These are phyloP conservation scores for Gastrolobium bilobum DNA, from an alignment of 306 rosid genomes.

Conservation along the genomic window DNA sequence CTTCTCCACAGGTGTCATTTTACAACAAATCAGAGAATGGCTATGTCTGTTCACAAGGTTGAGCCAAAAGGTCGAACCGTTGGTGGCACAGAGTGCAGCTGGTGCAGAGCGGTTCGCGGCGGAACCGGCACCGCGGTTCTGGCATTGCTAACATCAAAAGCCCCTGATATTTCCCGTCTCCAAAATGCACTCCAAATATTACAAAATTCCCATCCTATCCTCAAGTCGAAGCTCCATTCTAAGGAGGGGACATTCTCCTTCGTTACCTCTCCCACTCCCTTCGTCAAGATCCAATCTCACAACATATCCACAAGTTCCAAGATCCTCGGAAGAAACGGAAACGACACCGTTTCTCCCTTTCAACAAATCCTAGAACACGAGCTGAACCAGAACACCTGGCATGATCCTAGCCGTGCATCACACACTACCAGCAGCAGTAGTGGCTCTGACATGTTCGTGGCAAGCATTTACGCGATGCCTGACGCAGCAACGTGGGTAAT, in stretches of 20 bases:
- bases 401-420: neutral
- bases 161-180: slow-evolving; percentile 40
- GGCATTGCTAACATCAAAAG: slow-evolving; percentile 51
- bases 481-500: slow-evolving; percentile 40
- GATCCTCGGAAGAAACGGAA: slow-evolving; percentile 13
- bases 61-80: slow-evolving; percentile 42
- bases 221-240: slow-evolving; percentile 55
- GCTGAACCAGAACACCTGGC: slow-evolving; percentile 60
- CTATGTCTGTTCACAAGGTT: neutral
- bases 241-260: slow-evolving; percentile 44
- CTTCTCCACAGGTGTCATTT: neutral
- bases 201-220: slow-evolving; percentile 65
- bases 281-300: slow-evolving; percentile 45
- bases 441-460: slow-evolving; percentile 46
- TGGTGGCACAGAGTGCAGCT: slow-evolving; percentile 58
- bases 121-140: slow-evolving; percentile 67
- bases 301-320: slow-evolving; percentile 22
- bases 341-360: slow-evolving; percentile 53
- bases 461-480: slow-evolving; percentile 52
- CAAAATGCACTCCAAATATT: slow-evolving; percentile 56
- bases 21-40: neutral
- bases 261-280: slow-evolving; percentile 51
- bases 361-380: slow-evolving; percentile 63
- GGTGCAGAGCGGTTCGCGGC: slow-evolving; percentile 63
- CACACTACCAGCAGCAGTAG: no score